Conservation (phyloP, 768 basidiomycete species). For the Cyclocybe aegerita region DNA sequence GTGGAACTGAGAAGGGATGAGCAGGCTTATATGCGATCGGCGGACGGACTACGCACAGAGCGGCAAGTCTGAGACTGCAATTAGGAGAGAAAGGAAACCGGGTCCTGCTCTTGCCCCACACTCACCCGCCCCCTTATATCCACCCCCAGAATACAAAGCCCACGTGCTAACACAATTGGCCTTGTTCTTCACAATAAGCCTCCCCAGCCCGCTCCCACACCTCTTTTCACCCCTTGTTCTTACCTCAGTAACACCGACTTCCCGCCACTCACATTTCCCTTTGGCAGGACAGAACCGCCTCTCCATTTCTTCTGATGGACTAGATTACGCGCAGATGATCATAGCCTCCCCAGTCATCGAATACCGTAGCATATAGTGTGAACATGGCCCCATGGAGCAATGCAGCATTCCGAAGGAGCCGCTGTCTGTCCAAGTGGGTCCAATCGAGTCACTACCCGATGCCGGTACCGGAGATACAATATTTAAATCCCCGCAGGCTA, state of each 20-base stretch:
- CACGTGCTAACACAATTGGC: no score
- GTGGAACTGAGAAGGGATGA: conserved; percentile 18
- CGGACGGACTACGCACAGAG: conserved; percentile 12
- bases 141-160: not conserved
- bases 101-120: conserved; percentile 21
- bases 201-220: no score
- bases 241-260: not conserved
- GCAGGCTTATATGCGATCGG: conserved; percentile 16
- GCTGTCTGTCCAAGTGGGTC: no score
- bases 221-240: no score
- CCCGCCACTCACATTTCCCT: no score
- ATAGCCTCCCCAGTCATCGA: no score
- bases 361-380: no score
- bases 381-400: no score
- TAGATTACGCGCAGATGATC: no score
- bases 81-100: conserved; percentile 26
- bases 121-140: conserved; percentile 12
- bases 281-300: no score
- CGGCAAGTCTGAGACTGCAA: conserved; percentile 4
- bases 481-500: conserved; percentile 28
- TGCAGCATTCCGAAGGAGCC: no score
- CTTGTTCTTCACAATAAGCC: no score
- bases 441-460: conserved; percentile 12
- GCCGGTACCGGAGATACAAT: conserved; percentile 24
- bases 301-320: not conserved